A percentile compares a stretch with the other conserved stretches of the same genome.
Evolutionary conservation across 176 grass and related monocot genomes (phyloP).

Genomic region (Musa itinerans): DNA sequence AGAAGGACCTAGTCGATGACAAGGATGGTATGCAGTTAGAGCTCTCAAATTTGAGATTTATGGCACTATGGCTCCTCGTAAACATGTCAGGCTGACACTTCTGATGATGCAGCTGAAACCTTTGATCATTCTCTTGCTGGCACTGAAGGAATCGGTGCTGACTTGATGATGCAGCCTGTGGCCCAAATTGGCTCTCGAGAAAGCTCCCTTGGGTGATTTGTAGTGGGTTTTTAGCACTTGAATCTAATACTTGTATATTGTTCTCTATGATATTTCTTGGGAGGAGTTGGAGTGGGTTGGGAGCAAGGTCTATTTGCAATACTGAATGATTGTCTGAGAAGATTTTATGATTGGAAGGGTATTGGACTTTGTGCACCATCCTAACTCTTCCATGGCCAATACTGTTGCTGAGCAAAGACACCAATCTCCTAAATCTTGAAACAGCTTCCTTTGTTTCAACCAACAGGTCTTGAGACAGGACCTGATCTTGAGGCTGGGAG

Average conservation of each 20-base stretch:
- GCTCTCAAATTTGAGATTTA: conserved; percentile 71
- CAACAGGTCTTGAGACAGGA: conserved; percentile 35
- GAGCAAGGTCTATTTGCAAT: conserved; percentile 4
- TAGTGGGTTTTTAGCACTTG: conserved; percentile 22
- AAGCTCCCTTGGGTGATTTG: conserved; percentile 34
- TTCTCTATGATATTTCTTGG: conserved; percentile 9
- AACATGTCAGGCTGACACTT: conserved; percentile 75
- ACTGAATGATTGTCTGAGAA: conserved; percentile 35
- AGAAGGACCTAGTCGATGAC: conserved; percentile 56
- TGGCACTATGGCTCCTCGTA: conserved; percentile 46
- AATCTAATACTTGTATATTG: conserved; percentile 20
- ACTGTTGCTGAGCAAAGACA: conserved; percentile 40
- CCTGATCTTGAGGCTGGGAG: conserved; percentile 48
- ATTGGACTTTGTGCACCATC: conserved; percentile 27
- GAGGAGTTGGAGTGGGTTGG: conserved; percentile 31
- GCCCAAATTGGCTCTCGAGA: conserved; percentile 21
- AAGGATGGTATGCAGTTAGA: conserved; percentile 33
- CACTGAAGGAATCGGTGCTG: conserved; percentile 32
- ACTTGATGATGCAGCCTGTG: conserved; percentile 16
- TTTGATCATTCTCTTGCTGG: conserved; percentile 39
- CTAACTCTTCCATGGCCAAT: conserved; percentile 59
- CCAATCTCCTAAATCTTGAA: conserved; percentile 73
- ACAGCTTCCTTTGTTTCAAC: conserved; percentile 55
- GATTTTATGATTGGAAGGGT: conserved; percentile 32
- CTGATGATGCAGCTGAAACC: conserved; percentile 40